Percentiles rank a stretch among this genome's conserved stretches.
Evolutionary conservation across 352 stramenopile species (phyloP).

Genomic region (Pythium apleroticum): DNA sequence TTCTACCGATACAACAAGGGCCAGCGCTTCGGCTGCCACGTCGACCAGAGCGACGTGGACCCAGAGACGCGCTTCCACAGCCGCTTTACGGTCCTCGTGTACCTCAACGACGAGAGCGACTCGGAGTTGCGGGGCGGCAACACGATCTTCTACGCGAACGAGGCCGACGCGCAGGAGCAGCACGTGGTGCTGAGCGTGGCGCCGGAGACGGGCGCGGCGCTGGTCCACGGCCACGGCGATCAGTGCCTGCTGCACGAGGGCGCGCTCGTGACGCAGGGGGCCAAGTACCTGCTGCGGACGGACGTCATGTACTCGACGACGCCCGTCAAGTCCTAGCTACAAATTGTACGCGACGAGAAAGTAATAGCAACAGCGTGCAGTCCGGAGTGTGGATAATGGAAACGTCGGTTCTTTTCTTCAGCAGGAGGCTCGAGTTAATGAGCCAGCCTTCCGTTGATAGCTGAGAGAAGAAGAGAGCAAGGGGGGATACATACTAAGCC

Average conservation of each 20-base stretch:
- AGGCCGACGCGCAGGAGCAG: slow-evolving; percentile 40
- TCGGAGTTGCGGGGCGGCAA: slow-evolving; percentile 64
- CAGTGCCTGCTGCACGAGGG: slow-evolving; percentile 79
- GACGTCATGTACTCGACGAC: slow-evolving; percentile 78
- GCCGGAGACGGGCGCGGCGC: slow-evolving; percentile 63
- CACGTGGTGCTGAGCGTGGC: slow-evolving; percentile 54
- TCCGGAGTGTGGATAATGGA: slow-evolving; percentile 2
- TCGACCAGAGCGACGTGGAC: slow-evolving; percentile 86
- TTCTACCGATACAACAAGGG: slow-evolving; percentile 75
- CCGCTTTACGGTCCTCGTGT: slow-evolving; percentile 82
- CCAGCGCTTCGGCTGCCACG: slow-evolving; percentile 77
- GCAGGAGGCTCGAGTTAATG: background rate
- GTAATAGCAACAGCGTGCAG: too few species aligned
- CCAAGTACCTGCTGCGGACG: slow-evolving; percentile 73
- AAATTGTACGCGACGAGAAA: too few species aligned
- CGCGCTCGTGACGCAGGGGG: slow-evolving; percentile 51
- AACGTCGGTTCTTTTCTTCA: slow-evolving; percentile 8
- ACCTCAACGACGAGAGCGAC: slow-evolving; percentile 74
- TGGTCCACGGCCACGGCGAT: slow-evolving; percentile 76
- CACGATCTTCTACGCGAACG: slow-evolving; percentile 76
- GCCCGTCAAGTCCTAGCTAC: slow-evolving; percentile 15
- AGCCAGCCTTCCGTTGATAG: background rate
- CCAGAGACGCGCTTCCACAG: slow-evolving; percentile 65
- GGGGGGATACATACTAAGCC: slow-evolving; percentile 22
- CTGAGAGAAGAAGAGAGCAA: slow-evolving; percentile 13